Percentiles rank a stretch among this genome's conserved stretches.
phyloP scores from a whole-genome alignment of 2,329 filamentous ascomycete species.

The Cercospora canescens region DNA sequence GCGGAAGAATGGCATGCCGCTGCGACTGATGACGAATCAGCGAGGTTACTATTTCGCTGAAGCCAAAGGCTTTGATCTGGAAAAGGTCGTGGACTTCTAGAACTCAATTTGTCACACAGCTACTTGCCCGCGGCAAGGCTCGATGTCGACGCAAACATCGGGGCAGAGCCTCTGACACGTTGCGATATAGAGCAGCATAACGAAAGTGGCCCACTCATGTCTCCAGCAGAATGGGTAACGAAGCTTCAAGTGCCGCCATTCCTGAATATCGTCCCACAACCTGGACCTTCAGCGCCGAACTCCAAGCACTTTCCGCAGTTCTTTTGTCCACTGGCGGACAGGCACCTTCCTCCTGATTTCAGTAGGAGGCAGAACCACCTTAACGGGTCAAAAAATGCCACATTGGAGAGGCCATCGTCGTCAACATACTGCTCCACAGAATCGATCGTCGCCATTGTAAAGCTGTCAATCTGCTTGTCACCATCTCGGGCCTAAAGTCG shows the following conservation, averaged over 20 bases:
- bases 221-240: neutral
- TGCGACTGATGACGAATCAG: conserved; percentile 18
- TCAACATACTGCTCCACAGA: conserved; percentile 5
- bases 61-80: conserved; percentile 6
- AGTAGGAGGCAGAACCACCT: conserved; percentile 1
- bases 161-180: neutral
- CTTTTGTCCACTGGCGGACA: conserved; percentile 2
- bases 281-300: neutral
- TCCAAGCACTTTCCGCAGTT: neutral
- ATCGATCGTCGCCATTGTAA: conserved; percentile 8
- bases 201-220: neutral
- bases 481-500: conserved; percentile 5
- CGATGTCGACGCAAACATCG: neutral
- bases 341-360: neutral
- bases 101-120: neutral
- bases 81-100: conserved; percentile 8
- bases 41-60: conserved; percentile 17
- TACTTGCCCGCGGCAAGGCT: neutral
- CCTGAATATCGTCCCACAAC: neutral
- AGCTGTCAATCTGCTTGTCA: neutral
- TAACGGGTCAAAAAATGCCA: neutral
- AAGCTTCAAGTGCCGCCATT: neutral
- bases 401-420: neutral
- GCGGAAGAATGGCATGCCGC: neutral
- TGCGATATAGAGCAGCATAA: no score